Evolutionary conservation across 2,329 filamentous ascomycete species (phyloP), one percentile per base, ranked within the genome.

Genomic region (Onygenales sp.): DNA sequence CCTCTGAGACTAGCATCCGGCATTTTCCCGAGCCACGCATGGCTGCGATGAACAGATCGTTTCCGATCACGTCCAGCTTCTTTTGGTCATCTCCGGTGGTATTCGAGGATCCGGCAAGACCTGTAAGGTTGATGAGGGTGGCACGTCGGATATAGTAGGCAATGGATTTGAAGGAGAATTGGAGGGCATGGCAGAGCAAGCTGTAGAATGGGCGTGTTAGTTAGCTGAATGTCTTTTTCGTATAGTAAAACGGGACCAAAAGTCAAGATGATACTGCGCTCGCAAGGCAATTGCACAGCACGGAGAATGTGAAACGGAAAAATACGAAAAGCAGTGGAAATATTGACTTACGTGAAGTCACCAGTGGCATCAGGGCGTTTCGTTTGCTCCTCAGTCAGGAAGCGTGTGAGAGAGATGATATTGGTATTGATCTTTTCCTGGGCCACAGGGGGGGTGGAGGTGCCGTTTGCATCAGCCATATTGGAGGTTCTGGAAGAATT

Each of bases 91-190:
- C 93, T 60, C 93, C 93, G 2, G 93, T 97, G 52, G 80, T 89
- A 75, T 98, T 98, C 61, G 90, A 89, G 56, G 92, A 93, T 55
- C 93, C 93, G 58, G 93, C 93, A 48, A 98, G 84, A 57, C 93
- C 93, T 51, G 89, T 94, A 57, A 98, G 83, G 78, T 95, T 95
- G 76, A 97, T 92, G 60, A 98, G 78, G 27, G 89, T 92, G 38
- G 92, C 90, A 71, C 93, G 86, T 65, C 92, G 91, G 73, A 98
- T 98, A 79, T 96, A 98, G 80, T 97, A 95, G 64, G 93, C 89
- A 72, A 98, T 98, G 61, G 89, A 95, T 79, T 98, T 98, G 86
- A 98, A 98, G 60, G 93, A 92, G 79, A 97, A 98, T 74, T 97
- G 93, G 55, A 98, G 87, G 56, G 93, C 91, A 71, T 98, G 93